These are phyloP conservation scores for Thelephora terrestris DNA, from an alignment of 1,284 basidiomycete genomes.

Conservation along the genomic window DNA sequence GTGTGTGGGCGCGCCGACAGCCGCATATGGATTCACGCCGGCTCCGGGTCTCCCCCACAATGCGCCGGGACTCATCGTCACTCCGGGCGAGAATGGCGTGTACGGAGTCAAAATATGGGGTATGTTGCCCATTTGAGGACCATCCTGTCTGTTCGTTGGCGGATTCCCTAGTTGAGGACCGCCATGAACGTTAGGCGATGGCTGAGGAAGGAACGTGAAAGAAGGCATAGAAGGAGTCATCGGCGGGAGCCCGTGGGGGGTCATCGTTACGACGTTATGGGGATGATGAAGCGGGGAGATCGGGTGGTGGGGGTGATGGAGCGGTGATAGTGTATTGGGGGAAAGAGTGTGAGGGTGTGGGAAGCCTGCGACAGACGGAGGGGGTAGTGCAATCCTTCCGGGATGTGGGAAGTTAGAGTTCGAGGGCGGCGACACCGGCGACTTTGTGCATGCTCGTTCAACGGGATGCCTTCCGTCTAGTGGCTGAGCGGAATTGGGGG, in stretches of 20 bases:
- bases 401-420: slow-evolving; percentile 44
- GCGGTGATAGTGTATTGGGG: slow-evolving; percentile 20
- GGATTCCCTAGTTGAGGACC: not conserved
- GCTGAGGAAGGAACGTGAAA: slow-evolving; percentile 54
- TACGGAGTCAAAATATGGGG: slow-evolving; percentile 19
- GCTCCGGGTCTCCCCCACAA: slow-evolving; percentile 50
- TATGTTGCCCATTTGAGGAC: slow-evolving; percentile 5
- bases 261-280: slow-evolving; percentile 29
- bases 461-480: too few species aligned
- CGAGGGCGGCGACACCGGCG: slow-evolving; percentile 4
- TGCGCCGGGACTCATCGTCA: slow-evolving; percentile 61
- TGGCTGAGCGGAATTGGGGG: too few species aligned
- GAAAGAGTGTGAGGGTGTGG: slow-evolving; percentile 25
- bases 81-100: slow-evolving; percentile 50
- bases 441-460: not conserved
- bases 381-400: slow-evolving; percentile 58
- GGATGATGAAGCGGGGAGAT: slow-evolving; percentile 26
- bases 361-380: slow-evolving; percentile 33
- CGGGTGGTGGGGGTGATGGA: slow-evolving; percentile 17
- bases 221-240: slow-evolving; percentile 76
- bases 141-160: not conserved
- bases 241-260: slow-evolving; percentile 61
- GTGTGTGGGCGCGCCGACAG: slow-evolving; percentile 57
- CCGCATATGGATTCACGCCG: slow-evolving; percentile 43
- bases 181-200: slow-evolving; percentile 13